These are phyloP conservation scores for Aureobasidium namibiae DNA, from an alignment of 2,329 filamentous ascomycete species.

Conservation along the genomic window DNA sequence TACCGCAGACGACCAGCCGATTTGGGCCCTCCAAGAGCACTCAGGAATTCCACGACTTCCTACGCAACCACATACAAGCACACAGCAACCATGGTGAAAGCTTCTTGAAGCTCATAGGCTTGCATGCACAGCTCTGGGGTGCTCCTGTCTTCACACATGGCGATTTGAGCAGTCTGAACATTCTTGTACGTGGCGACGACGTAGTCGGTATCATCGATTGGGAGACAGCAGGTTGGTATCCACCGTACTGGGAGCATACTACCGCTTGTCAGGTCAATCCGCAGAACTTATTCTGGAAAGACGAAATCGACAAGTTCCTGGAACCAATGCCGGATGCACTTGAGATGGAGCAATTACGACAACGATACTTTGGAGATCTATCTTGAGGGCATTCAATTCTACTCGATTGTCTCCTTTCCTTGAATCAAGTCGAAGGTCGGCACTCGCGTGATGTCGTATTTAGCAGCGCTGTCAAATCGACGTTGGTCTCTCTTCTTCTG, in stretches of 20 bases:
- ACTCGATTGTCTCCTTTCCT: neutral
- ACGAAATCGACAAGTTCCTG: slow-evolving; percentile 29
- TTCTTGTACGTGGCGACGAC: slow-evolving; percentile 33
- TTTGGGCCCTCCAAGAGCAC: neutral
- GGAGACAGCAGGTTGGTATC: slow-evolving; percentile 42
- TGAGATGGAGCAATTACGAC: slow-evolving; percentile 34
- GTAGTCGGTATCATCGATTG: slow-evolving; percentile 41
- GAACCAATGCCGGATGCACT: slow-evolving; percentile 30
- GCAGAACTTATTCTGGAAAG: slow-evolving; percentile 29
- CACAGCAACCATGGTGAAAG: neutral
- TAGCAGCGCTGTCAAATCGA: neutral
- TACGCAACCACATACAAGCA: neutral
- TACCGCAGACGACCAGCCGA: neutral
- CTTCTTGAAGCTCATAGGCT: neutral
- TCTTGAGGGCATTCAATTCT: neutral
- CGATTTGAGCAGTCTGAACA: slow-evolving; percentile 41
- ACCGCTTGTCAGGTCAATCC: slow-evolving; percentile 34
- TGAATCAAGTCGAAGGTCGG: neutral
- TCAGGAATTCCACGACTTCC: neutral
- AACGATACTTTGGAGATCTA: slow-evolving; percentile 12
- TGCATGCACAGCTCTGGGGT: slow-evolving; percentile 21
- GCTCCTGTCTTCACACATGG: slow-evolving; percentile 42
- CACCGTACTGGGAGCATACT: slow-evolving; percentile 41
- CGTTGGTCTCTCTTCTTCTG: neutral
- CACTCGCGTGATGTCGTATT: neutral